phyloP scores from a whole-genome alignment of 768 basidiomycete genomes.

The Boletus reticulatus region DNA sequence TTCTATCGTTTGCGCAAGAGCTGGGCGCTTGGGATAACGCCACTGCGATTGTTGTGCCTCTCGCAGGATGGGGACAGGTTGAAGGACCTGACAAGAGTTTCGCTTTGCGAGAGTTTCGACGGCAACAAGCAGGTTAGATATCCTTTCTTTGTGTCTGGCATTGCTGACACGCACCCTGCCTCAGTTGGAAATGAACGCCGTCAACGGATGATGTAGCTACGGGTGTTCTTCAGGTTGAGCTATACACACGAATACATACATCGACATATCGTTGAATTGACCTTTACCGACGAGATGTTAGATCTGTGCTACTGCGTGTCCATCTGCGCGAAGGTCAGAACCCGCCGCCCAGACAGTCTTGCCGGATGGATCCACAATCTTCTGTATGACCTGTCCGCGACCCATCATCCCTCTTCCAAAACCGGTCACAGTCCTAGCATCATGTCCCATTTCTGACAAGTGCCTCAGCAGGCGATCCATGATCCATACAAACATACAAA shows the following conservation, averaged over 20 bases:
- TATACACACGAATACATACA: constrained; percentile 2
- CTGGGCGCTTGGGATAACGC: constrained; percentile 84
- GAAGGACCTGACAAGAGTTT: constrained; percentile 79
- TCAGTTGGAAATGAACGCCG: constrained; percentile 67
- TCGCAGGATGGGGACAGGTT: constrained; percentile 88
- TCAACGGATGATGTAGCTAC: constrained; percentile 50
- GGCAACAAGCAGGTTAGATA: constrained; percentile 55
- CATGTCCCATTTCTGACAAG: constrained; percentile 81
- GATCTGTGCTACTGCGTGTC: constrained; percentile 84
- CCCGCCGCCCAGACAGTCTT: constrained; percentile 92
- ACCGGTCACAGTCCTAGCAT: constrained; percentile 61
- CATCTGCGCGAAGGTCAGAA: constrained; percentile 85
- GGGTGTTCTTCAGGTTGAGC: not conserved
- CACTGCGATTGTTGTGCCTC: constrained; percentile 86
- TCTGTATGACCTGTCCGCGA: constrained; percentile 89
- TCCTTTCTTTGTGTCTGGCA: not conserved
- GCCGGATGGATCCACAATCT: constrained; percentile 61
- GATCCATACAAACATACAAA: not conserved
- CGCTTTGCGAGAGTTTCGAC: constrained; percentile 79
- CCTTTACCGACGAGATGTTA: constrained; percentile 29
- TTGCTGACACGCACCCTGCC: constrained; percentile 1
- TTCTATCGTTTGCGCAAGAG: constrained; percentile 85
- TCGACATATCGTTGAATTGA: not conserved
- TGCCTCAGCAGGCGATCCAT: not conserved
- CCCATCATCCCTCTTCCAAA: constrained; percentile 68